Evolutionary conservation across 164 flowering plant species (phyloP), one percentile per base, ranked within the genome.

Genomic region (Macadamia tetraphylla): DNA sequence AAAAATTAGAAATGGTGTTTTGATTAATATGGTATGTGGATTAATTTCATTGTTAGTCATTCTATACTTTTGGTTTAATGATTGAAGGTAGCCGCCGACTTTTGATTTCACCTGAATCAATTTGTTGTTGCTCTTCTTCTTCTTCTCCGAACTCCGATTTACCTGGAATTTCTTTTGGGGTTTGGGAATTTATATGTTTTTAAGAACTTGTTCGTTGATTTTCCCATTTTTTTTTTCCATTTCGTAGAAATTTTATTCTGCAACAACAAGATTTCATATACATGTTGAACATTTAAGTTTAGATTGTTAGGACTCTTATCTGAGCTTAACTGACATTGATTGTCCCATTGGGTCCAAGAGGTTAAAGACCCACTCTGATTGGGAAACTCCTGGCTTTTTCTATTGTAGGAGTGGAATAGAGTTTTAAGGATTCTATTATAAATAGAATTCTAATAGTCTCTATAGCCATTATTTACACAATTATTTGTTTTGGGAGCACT

Each of bases 241-340:
- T 71, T 59, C 9, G 0, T 23, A 43, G 79, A 65, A 70, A 68
- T 56, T 63, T 66, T 58, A 23, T 23, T 23, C 23, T 23, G 23
- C 23, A 23, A 23, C 23, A 23, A 23, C 23, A 23, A 23, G 23
- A 0, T 23, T 23, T 23, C 23, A 23, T 23, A 23, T 23, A 23
- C 23, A 23, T 15, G 42, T 46, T 64, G 52, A 73, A 71, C 80
- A 55, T 74, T 71, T 74, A 68, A 69, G 67, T 71, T 71, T 23
- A 23, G 23, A 23, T 23, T 23, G 23, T 23, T 23, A 0, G 23
- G 23, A 23, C 23, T 23, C 23, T 23, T 23, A 23, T 23, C 0
- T 23, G 23, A 23, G 23, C 23, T 23, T 23, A 23, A 23, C 23
- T 23, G 23, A 23, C 23, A 23, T 23, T 23, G 23, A 23, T 23